Conservation (phyloP, 345 rosid genomes). For the Syzygium aqueum region DNA sequence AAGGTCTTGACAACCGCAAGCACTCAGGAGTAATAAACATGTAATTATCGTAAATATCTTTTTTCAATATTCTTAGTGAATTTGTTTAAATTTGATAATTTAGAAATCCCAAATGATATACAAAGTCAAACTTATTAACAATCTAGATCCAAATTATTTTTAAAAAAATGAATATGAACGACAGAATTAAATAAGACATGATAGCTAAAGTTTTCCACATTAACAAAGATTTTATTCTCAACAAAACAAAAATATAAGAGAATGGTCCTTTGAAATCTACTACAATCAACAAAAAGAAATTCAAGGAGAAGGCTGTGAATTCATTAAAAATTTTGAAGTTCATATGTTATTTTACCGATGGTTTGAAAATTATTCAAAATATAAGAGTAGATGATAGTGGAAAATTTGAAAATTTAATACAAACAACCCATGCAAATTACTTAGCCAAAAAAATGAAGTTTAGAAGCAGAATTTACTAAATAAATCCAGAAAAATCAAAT, state of each 20-base stretch:
- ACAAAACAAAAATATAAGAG: no score
- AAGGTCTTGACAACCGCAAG: background rate
- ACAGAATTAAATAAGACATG: background rate
- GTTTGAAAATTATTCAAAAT: background rate
- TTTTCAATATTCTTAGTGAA: background rate
- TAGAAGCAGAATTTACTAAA: background rate
- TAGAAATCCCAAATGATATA: background rate
- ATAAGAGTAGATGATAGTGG: background rate
- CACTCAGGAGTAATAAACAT: background rate
- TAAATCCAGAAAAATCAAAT: background rate
- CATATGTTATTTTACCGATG: background rate
- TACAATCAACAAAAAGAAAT: background rate
- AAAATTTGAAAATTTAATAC: no score
- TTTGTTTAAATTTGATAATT: no score
- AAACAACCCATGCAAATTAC: background rate
- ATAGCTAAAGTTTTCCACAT: background rate
- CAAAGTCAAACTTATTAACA: background rate
- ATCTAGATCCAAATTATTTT: background rate
- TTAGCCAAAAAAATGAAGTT: background rate
- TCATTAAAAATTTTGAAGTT: background rate
- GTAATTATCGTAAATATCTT: no score
- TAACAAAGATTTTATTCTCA: no score
- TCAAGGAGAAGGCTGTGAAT: background rate
- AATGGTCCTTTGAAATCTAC: background rate
- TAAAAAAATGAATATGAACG: background rate